Percentiles rank a stretch among this genome's conserved stretches.
These are phyloP conservation scores for Talaromyces borbonicus DNA, from an alignment of 495 filamentous ascomycete species.

Conservation along the genomic window DNA sequence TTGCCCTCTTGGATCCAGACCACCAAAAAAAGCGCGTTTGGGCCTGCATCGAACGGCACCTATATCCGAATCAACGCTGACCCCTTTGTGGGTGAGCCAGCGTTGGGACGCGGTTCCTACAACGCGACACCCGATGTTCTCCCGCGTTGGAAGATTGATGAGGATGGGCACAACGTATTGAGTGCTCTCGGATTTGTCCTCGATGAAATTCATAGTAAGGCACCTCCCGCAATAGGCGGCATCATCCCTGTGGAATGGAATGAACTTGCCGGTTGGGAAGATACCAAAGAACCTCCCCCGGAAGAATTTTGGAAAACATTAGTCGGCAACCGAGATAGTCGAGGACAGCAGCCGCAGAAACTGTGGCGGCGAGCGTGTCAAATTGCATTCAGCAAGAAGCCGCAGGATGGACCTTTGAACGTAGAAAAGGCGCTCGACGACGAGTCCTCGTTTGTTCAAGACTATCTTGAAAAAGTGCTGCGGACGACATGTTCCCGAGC, in stretches of 20 bases:
- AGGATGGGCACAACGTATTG: background rate
- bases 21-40: slow-evolving; percentile 1
- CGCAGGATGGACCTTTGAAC: slow-evolving; percentile 30
- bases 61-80: slow-evolving; percentile 6
- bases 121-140: background rate
- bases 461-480: slow-evolving; percentile 7
- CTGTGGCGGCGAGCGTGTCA: slow-evolving; percentile 4
- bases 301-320: slow-evolving; percentile 3
- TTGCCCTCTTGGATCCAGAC: slow-evolving; percentile 5
- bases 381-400: slow-evolving; percentile 5
- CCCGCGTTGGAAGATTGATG: background rate
- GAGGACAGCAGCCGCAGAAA: background rate
- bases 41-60: background rate
- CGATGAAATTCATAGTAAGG: background rate
- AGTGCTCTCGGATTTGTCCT: background rate
- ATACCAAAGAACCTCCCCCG: background rate
- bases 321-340: slow-evolving; percentile 4
- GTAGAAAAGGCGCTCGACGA: slow-evolving; percentile 33
- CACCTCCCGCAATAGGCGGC: background rate
- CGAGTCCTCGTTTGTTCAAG: slow-evolving; percentile 16
- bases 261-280: slow-evolving; percentile 1
- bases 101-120: background rate
- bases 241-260: slow-evolving; percentile 1
- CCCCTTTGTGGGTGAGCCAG: slow-evolving; percentile 2
- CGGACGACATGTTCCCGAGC: slow-evolving; percentile 2